Percentiles rank a stretch among this genome's conserved stretches.
Conservation (phyloP, 179 eudicot genomes). For the Dionaea muscipula region DNA sequence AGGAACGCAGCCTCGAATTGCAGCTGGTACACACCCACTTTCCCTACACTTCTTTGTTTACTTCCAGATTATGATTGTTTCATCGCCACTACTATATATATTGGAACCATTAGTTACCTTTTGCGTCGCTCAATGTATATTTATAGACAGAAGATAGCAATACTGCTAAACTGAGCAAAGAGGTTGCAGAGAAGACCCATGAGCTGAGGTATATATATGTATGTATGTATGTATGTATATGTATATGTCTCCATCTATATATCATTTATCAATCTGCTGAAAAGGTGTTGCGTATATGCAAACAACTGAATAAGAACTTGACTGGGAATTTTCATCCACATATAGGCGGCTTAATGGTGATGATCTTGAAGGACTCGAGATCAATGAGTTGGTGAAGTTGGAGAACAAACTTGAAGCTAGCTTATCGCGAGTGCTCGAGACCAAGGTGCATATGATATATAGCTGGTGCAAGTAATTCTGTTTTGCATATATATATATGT, state of each 20-base stretch:
- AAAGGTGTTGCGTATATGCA: neutral
- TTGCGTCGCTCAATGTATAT: no score
- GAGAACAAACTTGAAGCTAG: constrained; percentile 54
- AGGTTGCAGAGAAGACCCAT: constrained; percentile 19
- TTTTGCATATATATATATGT: neutral
- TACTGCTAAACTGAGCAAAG: constrained; percentile 19
- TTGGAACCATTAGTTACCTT: no score
- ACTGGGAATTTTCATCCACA: neutral
- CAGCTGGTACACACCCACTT: no score
- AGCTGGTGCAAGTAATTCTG: no score
- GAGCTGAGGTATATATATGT: constrained; percentile 4
- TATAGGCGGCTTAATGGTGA: constrained; percentile 59
- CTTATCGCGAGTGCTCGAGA: constrained; percentile 38
- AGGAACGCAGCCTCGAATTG: no score
- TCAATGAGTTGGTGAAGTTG: constrained; percentile 43
- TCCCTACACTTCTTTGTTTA: no score
- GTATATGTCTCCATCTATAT: neutral
- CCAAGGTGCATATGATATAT: constrained; percentile 41
- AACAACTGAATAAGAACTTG: neutral
- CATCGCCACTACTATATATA: no score
- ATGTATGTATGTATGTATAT: neutral
- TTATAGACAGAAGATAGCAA: constrained; percentile 16
- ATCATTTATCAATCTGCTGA: neutral
- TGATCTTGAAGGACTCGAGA: constrained; percentile 40
- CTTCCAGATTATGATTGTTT: no score